These are phyloP conservation scores for Ilyonectria destructans DNA, from an alignment of 2,329 filamentous ascomycete genomes.

Conservation along the genomic window DNA sequence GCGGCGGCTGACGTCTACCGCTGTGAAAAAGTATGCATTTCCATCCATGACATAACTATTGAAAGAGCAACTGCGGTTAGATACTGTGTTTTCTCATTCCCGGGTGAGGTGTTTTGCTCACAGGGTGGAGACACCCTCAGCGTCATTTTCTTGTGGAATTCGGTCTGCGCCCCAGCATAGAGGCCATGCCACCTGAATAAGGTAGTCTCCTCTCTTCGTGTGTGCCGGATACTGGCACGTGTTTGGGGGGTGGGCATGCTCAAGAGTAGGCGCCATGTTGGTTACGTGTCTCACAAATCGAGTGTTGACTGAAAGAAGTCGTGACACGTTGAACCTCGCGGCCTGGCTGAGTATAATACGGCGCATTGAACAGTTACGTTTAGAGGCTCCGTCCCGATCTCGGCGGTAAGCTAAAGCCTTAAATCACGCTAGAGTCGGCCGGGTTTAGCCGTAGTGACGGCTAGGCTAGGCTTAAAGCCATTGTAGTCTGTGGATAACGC, in stretches of 20 bases:
- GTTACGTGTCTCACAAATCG: neutral
- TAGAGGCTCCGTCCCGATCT: too few species aligned
- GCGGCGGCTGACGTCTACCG: conserved; percentile 50
- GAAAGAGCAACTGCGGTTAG: neutral
- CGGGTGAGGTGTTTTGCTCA: conserved; percentile 36
- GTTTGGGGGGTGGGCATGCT: conserved; percentile 19
- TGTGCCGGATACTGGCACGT: conserved; percentile 29
- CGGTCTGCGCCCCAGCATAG: conserved; percentile 47
- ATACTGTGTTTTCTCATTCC: too few species aligned
- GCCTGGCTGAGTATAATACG: too few species aligned
- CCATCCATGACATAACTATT: conserved; percentile 55
- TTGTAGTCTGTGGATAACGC: too few species aligned
- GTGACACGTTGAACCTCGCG: too few species aligned
- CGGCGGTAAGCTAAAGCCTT: too few species aligned
- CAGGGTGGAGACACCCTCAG: conserved; percentile 46
- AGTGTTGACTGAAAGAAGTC: too few species aligned
- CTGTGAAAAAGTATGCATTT: conserved; percentile 55
- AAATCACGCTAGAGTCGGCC: too few species aligned
- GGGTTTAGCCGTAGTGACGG: too few species aligned
- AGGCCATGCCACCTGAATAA: conserved; percentile 38
- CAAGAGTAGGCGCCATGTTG: neutral
- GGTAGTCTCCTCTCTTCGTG: conserved; percentile 25
- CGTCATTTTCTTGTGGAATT: conserved; percentile 29
- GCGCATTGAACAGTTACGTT: too few species aligned
- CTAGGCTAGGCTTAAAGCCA: too few species aligned